Evolutionary conservation across 2,329 filamentous ascomycete genomes (phyloP).

Genomic region (Calonectria ilicicola): DNA sequence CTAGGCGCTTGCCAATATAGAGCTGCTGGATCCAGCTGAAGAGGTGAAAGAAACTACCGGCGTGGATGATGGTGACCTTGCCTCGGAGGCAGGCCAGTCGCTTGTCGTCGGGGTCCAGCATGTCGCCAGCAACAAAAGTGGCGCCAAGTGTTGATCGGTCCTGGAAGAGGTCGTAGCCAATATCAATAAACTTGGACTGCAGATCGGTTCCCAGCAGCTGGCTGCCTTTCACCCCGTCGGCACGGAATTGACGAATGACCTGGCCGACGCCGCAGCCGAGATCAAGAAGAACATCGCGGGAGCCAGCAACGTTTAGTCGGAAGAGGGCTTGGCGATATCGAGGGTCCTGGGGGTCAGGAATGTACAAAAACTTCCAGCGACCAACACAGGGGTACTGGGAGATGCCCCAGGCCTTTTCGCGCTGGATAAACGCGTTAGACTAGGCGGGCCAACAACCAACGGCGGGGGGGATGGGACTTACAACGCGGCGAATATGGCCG

Average conservation of each 20-base stretch:
- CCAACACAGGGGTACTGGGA: conserved; percentile 60
- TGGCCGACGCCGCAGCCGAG: conserved; percentile 65
- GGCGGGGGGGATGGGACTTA: conserved; percentile 37
- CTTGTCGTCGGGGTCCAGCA: conserved; percentile 56
- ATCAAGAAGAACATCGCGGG: conserved; percentile 58
- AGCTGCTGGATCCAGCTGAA: conserved; percentile 62
- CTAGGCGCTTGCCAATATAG: conserved; percentile 56
- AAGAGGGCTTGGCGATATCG: conserved; percentile 57
- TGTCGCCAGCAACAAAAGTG: conserved; percentile 63
- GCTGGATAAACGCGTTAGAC: conserved; percentile 44
- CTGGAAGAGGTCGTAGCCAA: conserved; percentile 74
- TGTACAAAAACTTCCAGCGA: conserved; percentile 62
- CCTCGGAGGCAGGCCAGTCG: conserved; percentile 50
- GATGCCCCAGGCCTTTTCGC: conserved; percentile 59
- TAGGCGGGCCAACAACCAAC: conserved; percentile 22
- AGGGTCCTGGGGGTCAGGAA: conserved; percentile 55
- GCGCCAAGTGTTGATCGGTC: conserved; percentile 62
- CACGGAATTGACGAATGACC: conserved; percentile 60
- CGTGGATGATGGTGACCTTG: conserved; percentile 61
- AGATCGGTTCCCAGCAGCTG: conserved; percentile 65
- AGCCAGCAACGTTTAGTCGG: conserved; percentile 53
- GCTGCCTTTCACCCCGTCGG: conserved; percentile 61
- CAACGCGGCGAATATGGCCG: conserved; percentile 50
- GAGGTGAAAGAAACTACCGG: conserved; percentile 63
- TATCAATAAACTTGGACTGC: conserved; percentile 62